Evolutionary conservation across 2,329 filamentous ascomycete genomes (phyloP).

Genomic region (Incumbomyces delicatus): DNA sequence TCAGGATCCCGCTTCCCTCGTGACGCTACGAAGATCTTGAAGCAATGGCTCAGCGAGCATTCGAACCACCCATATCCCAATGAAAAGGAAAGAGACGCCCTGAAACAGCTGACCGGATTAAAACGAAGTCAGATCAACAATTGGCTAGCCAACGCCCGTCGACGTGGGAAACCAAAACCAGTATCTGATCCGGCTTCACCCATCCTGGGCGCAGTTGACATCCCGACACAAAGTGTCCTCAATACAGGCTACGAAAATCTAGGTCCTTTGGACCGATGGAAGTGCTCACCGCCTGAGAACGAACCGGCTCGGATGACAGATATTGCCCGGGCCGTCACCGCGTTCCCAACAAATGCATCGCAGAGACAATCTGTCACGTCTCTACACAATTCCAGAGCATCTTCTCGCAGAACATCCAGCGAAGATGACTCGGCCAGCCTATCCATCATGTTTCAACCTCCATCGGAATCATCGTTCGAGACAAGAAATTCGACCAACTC

Average conservation of each 20-base stretch:
- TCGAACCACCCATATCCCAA: conserved; percentile 77
- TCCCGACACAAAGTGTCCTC: conserved; percentile 42
- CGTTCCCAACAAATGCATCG: conserved; percentile 21
- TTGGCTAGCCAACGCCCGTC: conserved; percentile 83
- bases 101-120: conserved; percentile 70
- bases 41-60: conserved; percentile 75
- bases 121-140: conserved; percentile 78
- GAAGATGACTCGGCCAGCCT: conserved; percentile 39
- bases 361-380: conserved; percentile 14
- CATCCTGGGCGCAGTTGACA: conserved; percentile 61
- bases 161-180: conserved; percentile 66
- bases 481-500: conserved; percentile 47
- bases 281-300: conserved; percentile 59
- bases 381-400: conserved; percentile 27
- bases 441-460: conserved; percentile 43
- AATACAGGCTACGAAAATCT: conserved; percentile 33
- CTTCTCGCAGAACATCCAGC: conserved; percentile 30
- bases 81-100: conserved; percentile 71
- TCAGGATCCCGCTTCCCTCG: conserved; percentile 68
- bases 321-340: conserved; percentile 51
- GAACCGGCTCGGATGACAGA: conserved; percentile 56
- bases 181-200: conserved; percentile 55
- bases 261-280: conserved; percentile 60
- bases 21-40: conserved; percentile 68
- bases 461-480: conserved; percentile 45